Base-by-base conservation (phyloP, 768 basidiomycete genomes). In the Jaapia argillacea region DNA sequence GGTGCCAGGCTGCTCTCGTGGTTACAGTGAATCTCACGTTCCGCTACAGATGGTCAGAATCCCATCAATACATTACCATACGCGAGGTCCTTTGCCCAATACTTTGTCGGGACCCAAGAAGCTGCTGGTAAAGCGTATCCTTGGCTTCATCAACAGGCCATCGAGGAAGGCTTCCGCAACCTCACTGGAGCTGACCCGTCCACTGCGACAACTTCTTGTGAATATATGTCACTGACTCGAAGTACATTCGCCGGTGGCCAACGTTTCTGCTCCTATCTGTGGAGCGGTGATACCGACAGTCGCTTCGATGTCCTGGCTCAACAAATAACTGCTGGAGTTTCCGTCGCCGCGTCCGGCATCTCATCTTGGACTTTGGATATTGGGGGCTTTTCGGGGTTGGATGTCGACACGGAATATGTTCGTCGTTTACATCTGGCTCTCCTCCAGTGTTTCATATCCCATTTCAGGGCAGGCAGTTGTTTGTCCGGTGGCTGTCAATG, bases 281-380 rank as follows among this genome's bases (percentile, higher is more conserved):
- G 63, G 63, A 61, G 59, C 43, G 63, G 62, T 4, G 63, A 65
- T 46, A 65, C 63, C 4, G 51, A 55, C 24, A 61, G 61, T n/a
- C 46, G 53, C 24, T 63, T 62, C 42, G 58, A 61, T 42, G 61
- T 62, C 26, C 38, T 65, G 18, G 44, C 61, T 35, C 62, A 65
- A 41, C 63, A 65, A 46, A 57, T 65, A 27, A 65, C 63, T 12
- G 50, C 56, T 21, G 62, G 62, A 4, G 58, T 60, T 1, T 61
- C 57, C 22, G 53, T 63, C 12, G 59, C 61, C 21, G 61, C 63
- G 10, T 61, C 61, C 14, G 62, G 63, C 10, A 65, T 65, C 6
- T 63, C 63, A 1, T 55, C 58, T 5, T 65, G 63, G 63, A 65
- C 63, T 16, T 43, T 65, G 26, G 63, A 65, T 47, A 63, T 65